phyloP scores from a whole-genome alignment of 257 asterid species.

The Nicotiana attenuata region DNA sequence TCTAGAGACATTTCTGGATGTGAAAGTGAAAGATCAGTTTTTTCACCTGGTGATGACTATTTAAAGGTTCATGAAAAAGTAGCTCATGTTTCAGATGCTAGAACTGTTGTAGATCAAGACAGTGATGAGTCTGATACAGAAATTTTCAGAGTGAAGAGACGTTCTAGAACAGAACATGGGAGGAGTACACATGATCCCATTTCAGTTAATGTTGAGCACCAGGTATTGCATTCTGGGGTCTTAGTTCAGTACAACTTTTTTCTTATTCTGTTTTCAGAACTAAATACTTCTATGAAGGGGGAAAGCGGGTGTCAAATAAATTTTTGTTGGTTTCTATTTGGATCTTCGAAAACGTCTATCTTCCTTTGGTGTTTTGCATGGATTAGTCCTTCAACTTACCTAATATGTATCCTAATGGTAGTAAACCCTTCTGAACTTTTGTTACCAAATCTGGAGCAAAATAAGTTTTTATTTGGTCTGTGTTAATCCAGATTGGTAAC shows the following conservation, averaged over 20 bases:
- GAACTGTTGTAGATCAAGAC: background rate
- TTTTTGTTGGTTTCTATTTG: background rate
- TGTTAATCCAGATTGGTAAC: background rate
- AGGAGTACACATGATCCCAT: background rate
- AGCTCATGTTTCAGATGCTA: constrained; percentile 8
- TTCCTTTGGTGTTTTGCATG: background rate
- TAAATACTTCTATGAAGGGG: background rate
- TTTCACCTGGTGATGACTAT: background rate
- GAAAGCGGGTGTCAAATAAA: background rate
- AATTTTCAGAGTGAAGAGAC: constrained; percentile 22
- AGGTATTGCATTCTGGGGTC: constrained; percentile 11
- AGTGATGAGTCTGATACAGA: constrained; percentile 15
- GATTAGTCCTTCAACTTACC: background rate
- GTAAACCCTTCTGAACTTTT: background rate
- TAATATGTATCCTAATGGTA: background rate
- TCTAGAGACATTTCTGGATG: constrained; percentile 20
- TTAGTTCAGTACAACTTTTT: background rate
- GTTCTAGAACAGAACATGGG: constrained; percentile 8
- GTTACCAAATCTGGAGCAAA: background rate
- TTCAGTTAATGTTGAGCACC: background rate
- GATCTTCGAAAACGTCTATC: background rate
- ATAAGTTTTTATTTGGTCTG: background rate
- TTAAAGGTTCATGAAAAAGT: constrained; percentile 1
- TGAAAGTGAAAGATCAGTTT: constrained; percentile 4
- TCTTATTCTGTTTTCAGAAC: background rate